These are phyloP conservation scores for Paramyrothecium sp. DNA, from an alignment of 2,329 filamentous ascomycete genomes.

Conservation along the genomic window DNA sequence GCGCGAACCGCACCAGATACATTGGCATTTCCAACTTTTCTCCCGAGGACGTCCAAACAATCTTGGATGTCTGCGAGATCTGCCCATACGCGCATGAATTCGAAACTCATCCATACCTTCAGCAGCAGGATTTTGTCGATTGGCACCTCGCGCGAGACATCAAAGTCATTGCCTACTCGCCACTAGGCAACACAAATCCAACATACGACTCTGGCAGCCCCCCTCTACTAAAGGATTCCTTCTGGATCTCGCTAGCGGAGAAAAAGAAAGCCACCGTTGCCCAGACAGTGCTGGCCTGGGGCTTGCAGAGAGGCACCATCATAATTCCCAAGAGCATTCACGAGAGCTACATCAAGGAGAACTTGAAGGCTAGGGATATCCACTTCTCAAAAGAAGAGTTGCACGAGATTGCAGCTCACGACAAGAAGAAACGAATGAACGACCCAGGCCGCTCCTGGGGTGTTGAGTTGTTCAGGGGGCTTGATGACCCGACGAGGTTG, in stretches of 20 bases:
- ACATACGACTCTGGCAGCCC: constrained; percentile 16
- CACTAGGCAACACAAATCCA: constrained; percentile 18
- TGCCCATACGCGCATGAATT: constrained; percentile 24
- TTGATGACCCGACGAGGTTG: constrained; percentile 31
- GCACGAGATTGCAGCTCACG: constrained; percentile 21
- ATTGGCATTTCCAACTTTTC: constrained; percentile 59
- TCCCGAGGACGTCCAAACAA: constrained; percentile 44
- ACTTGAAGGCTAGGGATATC: constrained; percentile 12
- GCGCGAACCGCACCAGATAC: constrained; percentile 14
- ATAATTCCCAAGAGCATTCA: constrained; percentile 18
- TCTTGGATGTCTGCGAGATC: constrained; percentile 32
- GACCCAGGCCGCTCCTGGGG: constrained; percentile 38
- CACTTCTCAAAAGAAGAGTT: constrained; percentile 26
- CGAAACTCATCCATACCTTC: constrained; percentile 63
- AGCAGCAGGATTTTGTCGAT: constrained; percentile 22
- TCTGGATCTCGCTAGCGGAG: constrained; percentile 13
- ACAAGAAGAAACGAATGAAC: constrained; percentile 31
- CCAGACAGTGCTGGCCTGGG: constrained; percentile 18
- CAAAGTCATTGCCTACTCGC: constrained; percentile 18
- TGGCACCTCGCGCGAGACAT: constrained; percentile 25
- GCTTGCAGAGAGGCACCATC: constrained; percentile 14
- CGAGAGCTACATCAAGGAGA: constrained; percentile 15
- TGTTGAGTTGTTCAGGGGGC: constrained; percentile 33
- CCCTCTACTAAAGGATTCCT: constrained; percentile 13
- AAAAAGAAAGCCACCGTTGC: constrained; percentile 17